Conservation (phyloP, 2,329 filamentous ascomycete genomes). For the Boeremia lycopersici region DNA sequence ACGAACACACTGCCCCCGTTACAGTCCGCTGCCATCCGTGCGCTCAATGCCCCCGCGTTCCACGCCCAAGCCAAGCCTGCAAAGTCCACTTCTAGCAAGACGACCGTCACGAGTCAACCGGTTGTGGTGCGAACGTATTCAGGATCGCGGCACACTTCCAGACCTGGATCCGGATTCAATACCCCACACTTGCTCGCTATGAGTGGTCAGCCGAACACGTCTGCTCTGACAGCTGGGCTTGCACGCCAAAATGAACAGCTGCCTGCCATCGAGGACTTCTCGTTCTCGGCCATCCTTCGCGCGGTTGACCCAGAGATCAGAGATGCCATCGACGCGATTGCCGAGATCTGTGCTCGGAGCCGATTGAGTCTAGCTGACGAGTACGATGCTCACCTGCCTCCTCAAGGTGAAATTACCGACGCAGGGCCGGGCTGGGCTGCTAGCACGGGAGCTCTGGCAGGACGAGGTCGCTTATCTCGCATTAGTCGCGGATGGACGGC, state of each 20-base stretch:
- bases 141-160: slow-evolving; percentile 41
- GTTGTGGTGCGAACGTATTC: slow-evolving; percentile 53
- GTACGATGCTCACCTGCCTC: slow-evolving; percentile 66
- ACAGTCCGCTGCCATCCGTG: slow-evolving; percentile 47
- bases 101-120: slow-evolving; percentile 51
- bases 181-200: slow-evolving; percentile 42
- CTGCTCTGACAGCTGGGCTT: slow-evolving; percentile 40
- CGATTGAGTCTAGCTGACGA: slow-evolving; percentile 67
- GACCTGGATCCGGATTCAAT: slow-evolving; percentile 39
- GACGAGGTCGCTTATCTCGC: slow-evolving; percentile 40
- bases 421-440: slow-evolving; percentile 34
- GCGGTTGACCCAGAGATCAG: slow-evolving; percentile 65
- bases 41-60: slow-evolving; percentile 48
- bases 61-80: slow-evolving; percentile 40
- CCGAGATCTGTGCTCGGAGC: slow-evolving; percentile 67
- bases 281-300: slow-evolving; percentile 61
- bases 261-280: slow-evolving; percentile 60
- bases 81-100: slow-evolving; percentile 47
- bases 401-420: slow-evolving; percentile 61
- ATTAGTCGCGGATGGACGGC: slow-evolving; percentile 43
- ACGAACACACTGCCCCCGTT: slow-evolving; percentile 46
- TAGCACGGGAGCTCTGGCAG: slow-evolving; percentile 37
- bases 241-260: slow-evolving; percentile 37
- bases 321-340: slow-evolving; percentile 64
- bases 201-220: slow-evolving; percentile 34